Evolutionary conservation across 805 yeast species (phyloP).

Genomic region (Saturnispora gosingensis): DNA sequence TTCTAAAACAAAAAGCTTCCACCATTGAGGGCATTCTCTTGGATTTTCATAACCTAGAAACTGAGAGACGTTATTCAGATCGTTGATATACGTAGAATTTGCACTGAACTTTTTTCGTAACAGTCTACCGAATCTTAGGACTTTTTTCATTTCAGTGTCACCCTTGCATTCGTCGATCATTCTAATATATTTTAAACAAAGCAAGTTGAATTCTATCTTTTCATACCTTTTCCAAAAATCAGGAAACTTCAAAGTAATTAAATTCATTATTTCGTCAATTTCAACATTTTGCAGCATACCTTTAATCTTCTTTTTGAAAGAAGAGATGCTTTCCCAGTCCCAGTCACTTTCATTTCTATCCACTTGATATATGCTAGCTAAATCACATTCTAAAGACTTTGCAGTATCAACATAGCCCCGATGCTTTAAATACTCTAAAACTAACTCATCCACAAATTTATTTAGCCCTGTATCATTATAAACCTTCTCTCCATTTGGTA

Average conservation of each 20-base stretch:
- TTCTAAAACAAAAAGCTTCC: slow-evolving; percentile 29
- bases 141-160: slow-evolving; percentile 21
- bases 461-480: slow-evolving; percentile 16
- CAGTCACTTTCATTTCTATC: slow-evolving; percentile 23
- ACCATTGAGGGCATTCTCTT: slow-evolving; percentile 27
- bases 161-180: slow-evolving; percentile 20
- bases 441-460: slow-evolving; percentile 15
- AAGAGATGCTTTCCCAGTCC: slow-evolving; percentile 2
- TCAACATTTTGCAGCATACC: slow-evolving; percentile 33
- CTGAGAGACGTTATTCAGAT: slow-evolving; percentile 38
- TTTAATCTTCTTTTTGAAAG: slow-evolving; percentile 34
- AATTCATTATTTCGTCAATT: slow-evolving; percentile 33
- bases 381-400: slow-evolving; percentile 41
- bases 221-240: slow-evolving; percentile 26
- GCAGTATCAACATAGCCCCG: slow-evolving; percentile 50
- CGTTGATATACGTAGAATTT: slow-evolving; percentile 25
- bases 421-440: slow-evolving; percentile 45
- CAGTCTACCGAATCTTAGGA: slow-evolving; percentile 32
- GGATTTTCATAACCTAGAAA: slow-evolving; percentile 48
- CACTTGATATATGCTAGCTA: slow-evolving; percentile 13
- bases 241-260: slow-evolving; percentile 33
- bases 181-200: slow-evolving; percentile 36
- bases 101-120: slow-evolving; percentile 26
- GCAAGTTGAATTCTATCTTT: slow-evolving; percentile 32
- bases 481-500: slow-evolving; percentile 8